A percentile compares a stretch with the other conserved stretches of the same genome.
phyloP scores from a whole-genome alignment of 148 eudicot species.

The Cornus suecica region DNA sequence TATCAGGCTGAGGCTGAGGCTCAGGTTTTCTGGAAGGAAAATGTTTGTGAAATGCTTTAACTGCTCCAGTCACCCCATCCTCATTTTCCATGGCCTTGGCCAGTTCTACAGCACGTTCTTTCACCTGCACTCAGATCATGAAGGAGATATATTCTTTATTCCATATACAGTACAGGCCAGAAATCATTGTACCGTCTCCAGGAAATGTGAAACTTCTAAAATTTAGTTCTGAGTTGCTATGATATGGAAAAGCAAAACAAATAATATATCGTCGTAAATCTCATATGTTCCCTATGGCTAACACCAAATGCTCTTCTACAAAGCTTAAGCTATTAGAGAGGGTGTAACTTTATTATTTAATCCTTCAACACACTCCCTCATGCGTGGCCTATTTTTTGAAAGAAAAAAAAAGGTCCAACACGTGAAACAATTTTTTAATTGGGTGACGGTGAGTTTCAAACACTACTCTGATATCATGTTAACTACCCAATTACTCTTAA shows the following conservation, averaged over 20 bases:
- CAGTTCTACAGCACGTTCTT: conserved; percentile 60
- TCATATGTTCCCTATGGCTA: not conserved
- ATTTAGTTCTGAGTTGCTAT: not conserved
- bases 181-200: not conserved
- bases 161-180: not conserved
- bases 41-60: conserved; percentile 72
- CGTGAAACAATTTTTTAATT: not conserved
- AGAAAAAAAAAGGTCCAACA: too few species aligned
- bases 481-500: too few species aligned
- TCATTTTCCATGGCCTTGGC: conserved; percentile 76
- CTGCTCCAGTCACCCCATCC: conserved; percentile 86
- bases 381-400: too few species aligned
- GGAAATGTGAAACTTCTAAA: not conserved
- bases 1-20: conserved; percentile 13
- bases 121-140: conserved; percentile 46
- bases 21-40: conserved; percentile 39
- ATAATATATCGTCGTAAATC: not conserved
- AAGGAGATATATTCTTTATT: not conserved
- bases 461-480: too few species aligned
- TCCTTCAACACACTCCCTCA: too few species aligned
- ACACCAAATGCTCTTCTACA: conserved; percentile 1
- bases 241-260: not conserved
- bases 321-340: too few species aligned
- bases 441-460: too few species aligned
- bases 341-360: too few species aligned